Evolutionary conservation across 192 early-diverging fungal genomes (phyloP).

Genomic region (Pilobolus umbonatus): DNA sequence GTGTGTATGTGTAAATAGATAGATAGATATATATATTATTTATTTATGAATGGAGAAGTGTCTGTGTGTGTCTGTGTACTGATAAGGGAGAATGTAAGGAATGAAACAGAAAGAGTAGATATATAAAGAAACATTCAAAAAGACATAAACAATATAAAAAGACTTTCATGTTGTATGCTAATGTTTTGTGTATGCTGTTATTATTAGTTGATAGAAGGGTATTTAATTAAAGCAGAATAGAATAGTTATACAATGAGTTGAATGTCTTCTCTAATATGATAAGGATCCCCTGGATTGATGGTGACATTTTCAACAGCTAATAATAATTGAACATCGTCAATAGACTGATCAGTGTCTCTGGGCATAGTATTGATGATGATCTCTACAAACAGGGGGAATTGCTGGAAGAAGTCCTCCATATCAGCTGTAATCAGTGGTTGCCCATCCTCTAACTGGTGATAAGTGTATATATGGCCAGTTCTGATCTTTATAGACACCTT

Average conservation of each 20-base stretch:
- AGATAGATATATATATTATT: too few species aligned
- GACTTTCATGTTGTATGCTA: not conserved
- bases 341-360: not conserved
- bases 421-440: conserved; percentile 24
- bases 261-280: conserved; percentile 17
- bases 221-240: conserved; percentile 1
- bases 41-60: too few species aligned
- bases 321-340: conserved; percentile 12
- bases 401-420: conserved; percentile 34
- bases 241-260: too few species aligned
- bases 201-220: not conserved
- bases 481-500: conserved; percentile 30
- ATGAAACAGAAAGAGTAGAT: too few species aligned
- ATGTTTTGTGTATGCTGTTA: not conserved
- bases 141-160: not conserved
- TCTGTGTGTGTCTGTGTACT: too few species aligned
- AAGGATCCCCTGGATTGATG: conserved; percentile 23
- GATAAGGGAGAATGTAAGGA: too few species aligned
- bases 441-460: conserved; percentile 27
- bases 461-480: conserved; percentile 34
- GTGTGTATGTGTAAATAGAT: too few species aligned
- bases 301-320: conserved; percentile 25
- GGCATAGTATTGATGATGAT: conserved; percentile 25
- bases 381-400: conserved; percentile 40
- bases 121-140: not conserved